Evolutionary conservation across 441 rosid genomes (phyloP), one percentile per base, ranked within the genome.

Genomic region (Adansonia grandidieri): DNA sequence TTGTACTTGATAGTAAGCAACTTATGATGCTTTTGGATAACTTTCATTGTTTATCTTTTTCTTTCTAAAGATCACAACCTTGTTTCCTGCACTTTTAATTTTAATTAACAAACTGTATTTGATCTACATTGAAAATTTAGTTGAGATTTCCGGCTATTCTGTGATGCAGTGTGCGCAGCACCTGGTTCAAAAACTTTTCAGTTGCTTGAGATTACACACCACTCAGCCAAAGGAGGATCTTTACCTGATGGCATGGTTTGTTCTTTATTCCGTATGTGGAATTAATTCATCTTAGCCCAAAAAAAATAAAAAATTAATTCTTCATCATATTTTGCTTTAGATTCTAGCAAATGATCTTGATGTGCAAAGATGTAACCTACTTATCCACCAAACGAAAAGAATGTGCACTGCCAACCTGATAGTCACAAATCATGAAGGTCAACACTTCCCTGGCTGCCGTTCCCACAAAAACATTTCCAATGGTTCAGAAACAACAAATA

Each of bases 141-240:
- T 28, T 10, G 6, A 6, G 22, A 14, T 32, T 62, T 54, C 70
- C 74, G 48, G 74, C 47, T 20, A 19, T 40, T 66, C 44, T 57
- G 66, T 81, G 65, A 44, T 79, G 83, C 84, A 96, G 99, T 94
- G 97, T 96, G 98, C 82, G 98, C 98, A 75, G 99, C 98, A 61
- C 99, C 98, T 19, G 98, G 99, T 75, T 94, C 98, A 79, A 96
- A 96, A 86, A 94, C 98, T 66, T 96, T 94, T 80, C 99, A 96
- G 80, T 84, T 96, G 87, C 97, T 96, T 79, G 97, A 94, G 88
- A 90, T 94, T 69, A 88, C 94, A 63, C 90, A 94, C 81, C 91
- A 88, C 72, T 89, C 95, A 63, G 79, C 87, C 76, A 86, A 85
- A 84, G 84, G 91, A 80, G 95, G 94, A 82, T 76, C 86, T 40